These are phyloP conservation scores for Mucor lusitanicus DNA, from an alignment of 371 early-diverging fungal species.

Conservation along the genomic window DNA sequence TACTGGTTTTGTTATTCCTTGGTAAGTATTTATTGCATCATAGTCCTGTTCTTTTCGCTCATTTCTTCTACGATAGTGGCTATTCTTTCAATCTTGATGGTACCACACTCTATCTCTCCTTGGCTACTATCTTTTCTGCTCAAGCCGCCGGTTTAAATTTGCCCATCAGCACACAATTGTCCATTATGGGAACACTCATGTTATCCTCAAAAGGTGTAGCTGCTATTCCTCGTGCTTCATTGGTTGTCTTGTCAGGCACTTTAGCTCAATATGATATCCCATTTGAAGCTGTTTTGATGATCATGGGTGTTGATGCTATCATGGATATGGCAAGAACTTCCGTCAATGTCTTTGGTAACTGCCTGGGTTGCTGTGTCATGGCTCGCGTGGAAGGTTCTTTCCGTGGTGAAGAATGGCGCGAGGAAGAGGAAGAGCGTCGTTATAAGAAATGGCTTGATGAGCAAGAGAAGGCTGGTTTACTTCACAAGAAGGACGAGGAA, in stretches of 20 bases:
- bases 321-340: constrained; percentile 84
- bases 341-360: constrained; percentile 76
- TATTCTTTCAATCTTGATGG: constrained; percentile 88
- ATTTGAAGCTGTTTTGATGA: constrained; percentile 56
- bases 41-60: background rate
- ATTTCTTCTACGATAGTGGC: constrained; percentile 45
- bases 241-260: constrained; percentile 31
- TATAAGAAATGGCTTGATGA: constrained; percentile 30
- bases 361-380: constrained; percentile 73
- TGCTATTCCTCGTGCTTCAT: constrained; percentile 76
- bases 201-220: constrained; percentile 83
- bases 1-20: constrained; percentile 75
- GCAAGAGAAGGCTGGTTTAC: constrained; percentile 3
- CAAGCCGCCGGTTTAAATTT: constrained; percentile 67
- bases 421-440: constrained; percentile 43
- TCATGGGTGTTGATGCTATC: constrained; percentile 76
- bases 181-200: constrained; percentile 76
- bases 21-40: constrained; percentile 10
- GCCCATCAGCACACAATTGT: constrained; percentile 63
- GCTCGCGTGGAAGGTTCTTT: constrained; percentile 76
- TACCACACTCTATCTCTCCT: constrained; percentile 73
- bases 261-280: constrained; percentile 57
- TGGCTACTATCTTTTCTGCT: constrained; percentile 68
- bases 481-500: background rate
- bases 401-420: constrained; percentile 54